phyloP scores from a whole-genome alignment of 2,329 filamentous ascomycete genomes.

The Diaporthe sp. region DNA sequence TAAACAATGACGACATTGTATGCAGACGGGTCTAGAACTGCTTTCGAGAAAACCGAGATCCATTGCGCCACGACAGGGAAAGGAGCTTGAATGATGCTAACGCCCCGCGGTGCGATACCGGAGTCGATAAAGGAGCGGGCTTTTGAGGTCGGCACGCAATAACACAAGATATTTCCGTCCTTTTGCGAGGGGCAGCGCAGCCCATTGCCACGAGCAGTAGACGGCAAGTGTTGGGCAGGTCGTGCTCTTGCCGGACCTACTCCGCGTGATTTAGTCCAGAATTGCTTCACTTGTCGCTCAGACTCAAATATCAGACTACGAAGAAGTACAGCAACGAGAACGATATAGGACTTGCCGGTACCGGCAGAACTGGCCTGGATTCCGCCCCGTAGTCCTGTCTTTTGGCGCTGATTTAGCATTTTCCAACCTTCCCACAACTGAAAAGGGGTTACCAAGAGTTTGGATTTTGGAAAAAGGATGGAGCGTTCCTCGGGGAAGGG shows the following conservation, averaged over 20 bases:
- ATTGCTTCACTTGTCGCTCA: not conserved
- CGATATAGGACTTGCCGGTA: accelerated
- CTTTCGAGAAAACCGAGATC: not conserved
- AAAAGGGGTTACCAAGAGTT: not conserved
- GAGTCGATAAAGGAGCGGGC: not conserved
- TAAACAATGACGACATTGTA: not conserved
- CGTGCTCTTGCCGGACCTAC: not conserved
- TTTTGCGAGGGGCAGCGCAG: not conserved
- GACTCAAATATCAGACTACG: accelerated
- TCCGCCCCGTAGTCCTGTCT: not conserved
- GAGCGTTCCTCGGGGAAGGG: not conserved
- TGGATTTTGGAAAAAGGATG: not conserved
- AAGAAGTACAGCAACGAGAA: accelerated
- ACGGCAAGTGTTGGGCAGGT: not conserved
- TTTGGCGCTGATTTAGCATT: not conserved
- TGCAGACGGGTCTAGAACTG: not conserved
- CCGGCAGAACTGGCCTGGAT: not conserved
- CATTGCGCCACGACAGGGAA: not conserved
- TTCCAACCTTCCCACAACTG: not conserved
- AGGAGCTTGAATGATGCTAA: not conserved
- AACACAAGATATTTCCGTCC: not conserved
- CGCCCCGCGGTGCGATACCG: not conserved
- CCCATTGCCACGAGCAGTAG: not conserved
- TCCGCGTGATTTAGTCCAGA: not conserved
- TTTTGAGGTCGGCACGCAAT: not conserved